Base-by-base conservation (phyloP, 768 basidiomycete species). In the Russula lepida region DNA sequence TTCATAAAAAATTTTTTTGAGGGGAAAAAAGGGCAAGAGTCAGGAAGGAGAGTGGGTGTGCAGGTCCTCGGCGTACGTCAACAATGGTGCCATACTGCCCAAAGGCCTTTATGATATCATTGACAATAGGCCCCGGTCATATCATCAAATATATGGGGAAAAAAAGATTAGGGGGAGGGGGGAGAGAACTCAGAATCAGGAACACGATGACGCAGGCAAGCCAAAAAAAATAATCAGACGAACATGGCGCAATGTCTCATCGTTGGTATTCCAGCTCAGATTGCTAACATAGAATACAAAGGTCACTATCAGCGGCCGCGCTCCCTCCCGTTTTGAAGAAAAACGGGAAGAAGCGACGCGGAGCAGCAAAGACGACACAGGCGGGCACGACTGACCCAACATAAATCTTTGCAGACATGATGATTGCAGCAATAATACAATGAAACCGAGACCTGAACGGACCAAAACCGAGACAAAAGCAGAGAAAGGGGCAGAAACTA, bases 241-340 rank as follows among this genome's bases (percentile, higher is more conserved):
- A 82, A 94, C 92, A 78, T 84, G 75, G 75, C 87, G 86, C 68
- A 97, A 82, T 59, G 83, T 83, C 44, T 95, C 93, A 84, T 95
- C 93, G 74, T 84, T 94, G 74, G 94, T 95, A 80, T 88, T 89
- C 90, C 90, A 92, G 83, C 88, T 91, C 81, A 92, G 81, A 84
- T 92, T 92, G 80, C 90, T 92, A 85, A 77, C 33, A 65, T 46
- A 43, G 53, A 46, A 72, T 75, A 75, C 71, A 75, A 77, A 77
- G 71, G 68, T 72, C 63, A 58, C 71, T 75, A 84, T 86, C 77
- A 85, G 83, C 84, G 75, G 70, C 35, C 63, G 39, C 56, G 52
- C 59, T 56, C 37, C 61, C 28, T 55, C 64, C 64, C 56, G 56
- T 54, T 37, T 25, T n/a, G n/a, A 32, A 28, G 12, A 43, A 15